Evolutionary conservation across 331 rosid genomes (phyloP).

Genomic region (Prunus yedoensis): DNA sequence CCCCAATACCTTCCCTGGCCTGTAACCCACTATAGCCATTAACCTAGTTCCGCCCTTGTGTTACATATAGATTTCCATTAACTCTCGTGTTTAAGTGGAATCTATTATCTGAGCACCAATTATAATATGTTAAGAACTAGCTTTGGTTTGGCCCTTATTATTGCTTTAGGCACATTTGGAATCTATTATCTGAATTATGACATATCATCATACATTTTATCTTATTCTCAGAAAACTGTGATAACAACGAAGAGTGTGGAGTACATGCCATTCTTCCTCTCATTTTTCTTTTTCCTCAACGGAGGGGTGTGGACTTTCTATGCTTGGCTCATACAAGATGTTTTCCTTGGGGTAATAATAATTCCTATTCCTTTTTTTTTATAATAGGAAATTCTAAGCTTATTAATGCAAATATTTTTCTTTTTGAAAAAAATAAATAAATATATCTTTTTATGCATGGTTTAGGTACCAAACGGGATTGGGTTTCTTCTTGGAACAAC

Average conservation of each 20-base stretch:
- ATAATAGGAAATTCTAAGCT: neutral
- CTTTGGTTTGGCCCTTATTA: too few species aligned
- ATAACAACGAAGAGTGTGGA: constrained; percentile 44
- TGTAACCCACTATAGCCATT: too few species aligned
- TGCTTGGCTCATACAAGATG: constrained; percentile 27
- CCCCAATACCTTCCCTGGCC: too few species aligned
- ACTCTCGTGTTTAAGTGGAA: too few species aligned
- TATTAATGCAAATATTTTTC: too few species aligned
- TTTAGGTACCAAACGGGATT: constrained; percentile 38
- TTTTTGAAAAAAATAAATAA: too few species aligned
- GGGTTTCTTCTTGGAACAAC: constrained; percentile 35
- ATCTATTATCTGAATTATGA: neutral
- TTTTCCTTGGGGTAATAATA: constrained; percentile 31
- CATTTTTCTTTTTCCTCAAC: constrained; percentile 37
- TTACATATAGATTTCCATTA: too few species aligned
- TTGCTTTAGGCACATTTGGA: too few species aligned
- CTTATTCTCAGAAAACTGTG: constrained; percentile 38
- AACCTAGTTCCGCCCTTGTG: too few species aligned
- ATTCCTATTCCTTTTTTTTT: neutral
- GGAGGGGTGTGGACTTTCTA: constrained; percentile 46
- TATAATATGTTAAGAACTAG: too few species aligned
- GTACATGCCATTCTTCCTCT: constrained; percentile 47
- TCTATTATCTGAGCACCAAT: too few species aligned
- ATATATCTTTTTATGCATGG: neutral
- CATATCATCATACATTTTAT: neutral